Conservation (phyloP, 768 basidiomycete genomes). For the Leccinum aurantiacum region DNA sequence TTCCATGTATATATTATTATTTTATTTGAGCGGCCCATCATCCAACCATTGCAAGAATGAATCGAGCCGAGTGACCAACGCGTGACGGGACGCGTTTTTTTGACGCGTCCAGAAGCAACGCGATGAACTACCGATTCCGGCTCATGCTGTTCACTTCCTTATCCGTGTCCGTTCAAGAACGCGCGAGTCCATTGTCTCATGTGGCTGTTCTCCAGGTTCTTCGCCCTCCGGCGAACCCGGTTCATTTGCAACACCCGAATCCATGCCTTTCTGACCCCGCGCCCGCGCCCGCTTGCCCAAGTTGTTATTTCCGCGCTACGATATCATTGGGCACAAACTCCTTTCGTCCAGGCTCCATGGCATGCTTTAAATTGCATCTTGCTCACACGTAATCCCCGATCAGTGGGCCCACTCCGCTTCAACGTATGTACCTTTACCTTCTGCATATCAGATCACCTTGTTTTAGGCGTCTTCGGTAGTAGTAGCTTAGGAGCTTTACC, state of each 20-base stretch:
- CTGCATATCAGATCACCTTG: constrained; percentile 20
- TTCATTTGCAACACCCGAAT: constrained; percentile 27
- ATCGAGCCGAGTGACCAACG: constrained; percentile 20
- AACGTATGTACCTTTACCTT: constrained; percentile 8
- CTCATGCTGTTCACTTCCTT: constrained; percentile 14
- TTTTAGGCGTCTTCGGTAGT: constrained; percentile 22
- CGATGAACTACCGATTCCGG: constrained; percentile 19
- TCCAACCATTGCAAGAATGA: constrained; percentile 10
- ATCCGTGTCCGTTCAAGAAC: constrained; percentile 18
- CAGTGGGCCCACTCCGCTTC: constrained; percentile 10
- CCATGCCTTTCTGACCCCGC: constrained; percentile 24
- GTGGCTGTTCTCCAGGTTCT: constrained; percentile 18
- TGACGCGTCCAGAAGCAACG: constrained; percentile 18
- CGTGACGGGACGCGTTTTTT: constrained; percentile 28
- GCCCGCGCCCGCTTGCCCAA: constrained; percentile 13
- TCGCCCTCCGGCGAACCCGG: constrained; percentile 24
- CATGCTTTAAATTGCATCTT: constrained; percentile 6
- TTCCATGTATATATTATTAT: constrained; percentile 13
- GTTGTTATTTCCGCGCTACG: constrained; percentile 28
- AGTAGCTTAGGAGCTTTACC: constrained; percentile 17
- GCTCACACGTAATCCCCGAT: constrained; percentile 32
- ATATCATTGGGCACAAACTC: constrained; percentile 11
- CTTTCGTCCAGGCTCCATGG: constrained; percentile 12
- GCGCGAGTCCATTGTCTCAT: constrained; percentile 27
- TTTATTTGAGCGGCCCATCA: neutral